A percentile compares a stretch with the other conserved stretches of the same genome.
These are phyloP conservation scores for Gnomoniopsis sp. DNA, from an alignment of 2,329 filamentous ascomycete genomes.

Conservation along the genomic window DNA sequence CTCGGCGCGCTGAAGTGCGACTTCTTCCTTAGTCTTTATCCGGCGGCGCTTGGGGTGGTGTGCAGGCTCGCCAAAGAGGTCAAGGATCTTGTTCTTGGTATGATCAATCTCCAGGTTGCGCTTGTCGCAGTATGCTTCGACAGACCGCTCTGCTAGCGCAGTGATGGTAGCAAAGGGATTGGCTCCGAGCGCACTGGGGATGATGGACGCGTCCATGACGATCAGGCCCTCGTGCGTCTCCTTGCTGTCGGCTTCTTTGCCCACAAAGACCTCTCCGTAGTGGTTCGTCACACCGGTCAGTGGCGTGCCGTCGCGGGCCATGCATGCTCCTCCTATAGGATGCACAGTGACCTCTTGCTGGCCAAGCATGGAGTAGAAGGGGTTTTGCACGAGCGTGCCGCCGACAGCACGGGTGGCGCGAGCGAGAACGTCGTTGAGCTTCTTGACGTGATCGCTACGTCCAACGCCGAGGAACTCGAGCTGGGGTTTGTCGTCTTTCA, in stretches of 20 bases:
- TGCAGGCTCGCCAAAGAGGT: constrained; percentile 53
- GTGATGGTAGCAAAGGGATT: constrained; percentile 70
- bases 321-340: constrained; percentile 62
- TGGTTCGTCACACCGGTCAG: constrained; percentile 59
- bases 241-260: constrained; percentile 26
- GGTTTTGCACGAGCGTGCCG: constrained; percentile 57
- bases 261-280: constrained; percentile 54
- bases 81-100: constrained; percentile 43
- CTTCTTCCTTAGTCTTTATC: constrained; percentile 12
- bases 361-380: constrained; percentile 53
- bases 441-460: constrained; percentile 50
- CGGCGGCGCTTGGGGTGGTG: constrained; percentile 22
- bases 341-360: constrained; percentile 63
- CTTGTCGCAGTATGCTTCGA: constrained; percentile 46
- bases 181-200: constrained; percentile 58
- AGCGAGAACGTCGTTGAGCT: constrained; percentile 48
- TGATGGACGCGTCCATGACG: constrained; percentile 58
- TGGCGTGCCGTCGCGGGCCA: constrained; percentile 57
- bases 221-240: constrained; percentile 56
- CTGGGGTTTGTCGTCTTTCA: constrained; percentile 57
- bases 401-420: constrained; percentile 55
- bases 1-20: constrained; percentile 19
- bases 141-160: constrained; percentile 62
- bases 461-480: constrained; percentile 59
- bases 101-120: constrained; percentile 41